Evolutionary conservation across 116 monocot genomes (phyloP), one percentile per base, ranked within the genome.

Genomic region (Cymodocea nodosa): DNA sequence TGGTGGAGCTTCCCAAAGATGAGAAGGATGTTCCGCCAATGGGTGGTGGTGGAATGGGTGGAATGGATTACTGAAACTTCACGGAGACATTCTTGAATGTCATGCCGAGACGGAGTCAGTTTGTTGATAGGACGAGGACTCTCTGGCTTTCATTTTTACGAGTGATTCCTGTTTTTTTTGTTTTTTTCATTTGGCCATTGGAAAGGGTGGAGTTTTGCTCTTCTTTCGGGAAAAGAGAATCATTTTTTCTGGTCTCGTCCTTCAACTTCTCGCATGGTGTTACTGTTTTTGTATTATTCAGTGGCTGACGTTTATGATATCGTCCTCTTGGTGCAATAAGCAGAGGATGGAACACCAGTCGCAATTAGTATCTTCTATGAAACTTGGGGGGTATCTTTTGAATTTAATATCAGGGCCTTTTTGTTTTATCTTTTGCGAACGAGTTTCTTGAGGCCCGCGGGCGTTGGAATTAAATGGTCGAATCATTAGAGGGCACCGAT

Each of bases 1-100:
- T 87, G 4, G 83, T 83, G 4, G 87, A 87, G 37, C 52, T 78
- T 4, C 83, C 83, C 0, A 87, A 83, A 35, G 87, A 78, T 51
- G 81, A 83, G 75, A 83, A 80, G 64, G 78, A 76, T 15, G 67
- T 35, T 17, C 81, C 83, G 15, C 51, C 86, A 25, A 78, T 80
- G 78, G 75, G 77, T 5, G 82, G 61, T 16, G 62, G 62, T 14
- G 81, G 87, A 34, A 86, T 86, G 86, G 86, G 80, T 20, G 85
- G 85, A 50, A 85, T 85, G 85, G 85, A 83, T 37, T 86, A 80
- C 70, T 86, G 57, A 72, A 14, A 34, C 30, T 63, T 10, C 2
- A 30, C 40, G 4, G 8, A 0, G 44, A 44, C 44, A 19, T 54
- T 16, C 19, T 54, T 13, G n/a, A 18, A 2, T 54, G 54, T 16